Evolutionary conservation across 176 grass and related monocot genomes (phyloP), one percentile per base, ranked within the genome.

Genomic region (Zoysia pacifica): DNA sequence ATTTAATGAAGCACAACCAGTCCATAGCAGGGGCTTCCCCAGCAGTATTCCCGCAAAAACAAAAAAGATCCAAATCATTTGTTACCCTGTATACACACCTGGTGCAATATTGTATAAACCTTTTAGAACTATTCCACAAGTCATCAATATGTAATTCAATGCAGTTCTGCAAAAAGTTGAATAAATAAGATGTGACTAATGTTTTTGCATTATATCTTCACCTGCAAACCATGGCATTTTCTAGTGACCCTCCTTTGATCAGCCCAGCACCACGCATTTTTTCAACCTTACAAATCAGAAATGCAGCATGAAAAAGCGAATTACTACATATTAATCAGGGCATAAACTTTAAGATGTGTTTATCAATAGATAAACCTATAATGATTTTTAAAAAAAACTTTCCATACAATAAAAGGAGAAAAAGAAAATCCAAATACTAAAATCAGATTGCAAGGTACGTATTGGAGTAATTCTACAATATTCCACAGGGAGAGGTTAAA

Each of bases 151-250:
- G 43, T 56, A 70, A 60, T 49, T 73, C 3, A 50, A 51, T 15
- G 43, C 65, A 70, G 67, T 49, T 73, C 3, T 69, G 53, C 18
- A 76, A 47, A 64, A 66, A 19, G 50, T 49, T 47, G 64, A 56
- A 63, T 38, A 74, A 40, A 70, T 2, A 62, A 88, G 5, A 5
- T 67, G 12, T 5, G 9, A 49, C 61, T 6, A 40, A 19, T 2
- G 7, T 60, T 53, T 74, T 79, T 74, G 46, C 55, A 80, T 56
- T 35, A 76, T 46, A 70, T 50, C 5, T 66, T 82, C 67, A 86
- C 95, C 92, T 98, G 89, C 96, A 98, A 84, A 98, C 92, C 84
- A 91, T 86, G 77, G 96, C 92, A 93, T 98, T 98, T 85, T 89
- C 90, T 80, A 69, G 44, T 19, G 90, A 93, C 78, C 96, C 96